Percentiles rank a stretch among this genome's conserved stretches.
phyloP scores from a whole-genome alignment of 257 asterid genomes.

The Nicotiana benthamiana region DNA sequence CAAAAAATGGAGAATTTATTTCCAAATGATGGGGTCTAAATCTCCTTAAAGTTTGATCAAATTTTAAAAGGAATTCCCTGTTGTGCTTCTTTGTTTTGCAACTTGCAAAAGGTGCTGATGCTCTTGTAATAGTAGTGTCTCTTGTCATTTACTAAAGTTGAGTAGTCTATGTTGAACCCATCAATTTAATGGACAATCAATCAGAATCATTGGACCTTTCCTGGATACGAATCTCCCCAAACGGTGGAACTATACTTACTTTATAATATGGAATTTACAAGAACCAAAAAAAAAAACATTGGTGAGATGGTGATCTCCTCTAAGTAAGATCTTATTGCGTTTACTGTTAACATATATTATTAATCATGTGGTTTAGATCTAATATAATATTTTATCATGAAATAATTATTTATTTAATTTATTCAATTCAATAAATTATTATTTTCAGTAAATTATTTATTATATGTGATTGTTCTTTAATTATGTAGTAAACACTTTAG shows the following conservation, averaged over 20 bases:
- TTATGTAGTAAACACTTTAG: too few relatives aligned
- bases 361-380: too few relatives aligned
- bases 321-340: neutral
- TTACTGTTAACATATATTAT: neutral
- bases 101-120: neutral
- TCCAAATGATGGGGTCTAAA: neutral
- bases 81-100: slow-evolving; percentile 1
- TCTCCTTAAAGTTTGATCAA: neutral
- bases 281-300: neutral
- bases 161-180: slow-evolving; percentile 1
- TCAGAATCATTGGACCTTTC: slow-evolving; percentile 1
- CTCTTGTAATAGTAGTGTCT: neutral
- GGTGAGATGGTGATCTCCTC: neutral
- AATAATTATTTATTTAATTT: too few relatives aligned
- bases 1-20: too few relatives aligned
- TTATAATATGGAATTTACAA: neutral
- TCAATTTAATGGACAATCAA: neutral
- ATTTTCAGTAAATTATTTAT: too few relatives aligned
- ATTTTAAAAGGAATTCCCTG: neutral
- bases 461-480: too few relatives aligned
- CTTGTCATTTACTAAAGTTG: slow-evolving; percentile 1
- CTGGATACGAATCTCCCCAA: slow-evolving; percentile 4
- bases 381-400: too few relatives aligned
- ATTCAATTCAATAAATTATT: too few relatives aligned
- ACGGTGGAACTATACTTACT: slow-evolving; percentile 1